Conservation (phyloP, 2,329 filamentous ascomycete species). For the Cladosporium oxysporum region DNA sequence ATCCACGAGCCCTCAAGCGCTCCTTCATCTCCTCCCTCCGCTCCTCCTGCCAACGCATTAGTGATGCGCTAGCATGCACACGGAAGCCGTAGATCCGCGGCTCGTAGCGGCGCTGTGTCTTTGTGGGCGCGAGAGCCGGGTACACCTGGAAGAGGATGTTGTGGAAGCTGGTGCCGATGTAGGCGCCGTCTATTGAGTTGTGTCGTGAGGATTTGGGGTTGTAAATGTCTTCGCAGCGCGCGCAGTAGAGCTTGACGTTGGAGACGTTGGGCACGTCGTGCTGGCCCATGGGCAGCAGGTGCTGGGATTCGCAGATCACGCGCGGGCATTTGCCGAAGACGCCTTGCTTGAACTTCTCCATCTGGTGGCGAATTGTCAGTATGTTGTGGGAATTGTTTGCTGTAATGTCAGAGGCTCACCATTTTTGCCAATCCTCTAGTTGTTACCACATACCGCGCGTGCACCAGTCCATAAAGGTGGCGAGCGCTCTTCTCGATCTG, state of each 20-base stretch:
- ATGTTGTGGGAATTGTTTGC: background rate
- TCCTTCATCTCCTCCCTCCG: conserved; percentile 80
- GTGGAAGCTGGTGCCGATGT: conserved; percentile 97
- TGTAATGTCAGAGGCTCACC: conserved; percentile 58
- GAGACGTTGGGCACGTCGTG: conserved; percentile 85
- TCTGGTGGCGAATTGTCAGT: conserved; percentile 54
- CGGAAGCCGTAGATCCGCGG: conserved; percentile 94
- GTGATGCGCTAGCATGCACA: conserved; percentile 83
- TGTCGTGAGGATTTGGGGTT: conserved; percentile 98
- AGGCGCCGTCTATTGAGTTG: conserved; percentile 92
- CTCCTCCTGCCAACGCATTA: conserved; percentile 87
- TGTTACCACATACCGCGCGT: conserved; percentile 95
- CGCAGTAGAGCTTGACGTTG: conserved; percentile 95
- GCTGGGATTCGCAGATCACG: conserved; percentile 91
- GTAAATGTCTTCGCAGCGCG: conserved; percentile 96
- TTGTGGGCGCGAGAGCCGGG: conserved; percentile 81
- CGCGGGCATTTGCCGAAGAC: conserved; percentile 98
- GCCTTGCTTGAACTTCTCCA: conserved; percentile 97
- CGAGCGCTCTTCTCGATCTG: conserved; percentile 96
- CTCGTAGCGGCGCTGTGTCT: conserved; percentile 82
- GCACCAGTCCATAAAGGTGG: conserved; percentile 92
- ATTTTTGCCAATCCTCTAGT: conserved; percentile 93
- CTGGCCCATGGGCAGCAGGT: conserved; percentile 90
- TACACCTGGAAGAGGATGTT: conserved; percentile 99
- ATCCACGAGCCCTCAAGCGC: conserved; percentile 65